Evolutionary conservation across 148 eudicot genomes (phyloP).

Genomic region (Rhododendron kiyosumense): DNA sequence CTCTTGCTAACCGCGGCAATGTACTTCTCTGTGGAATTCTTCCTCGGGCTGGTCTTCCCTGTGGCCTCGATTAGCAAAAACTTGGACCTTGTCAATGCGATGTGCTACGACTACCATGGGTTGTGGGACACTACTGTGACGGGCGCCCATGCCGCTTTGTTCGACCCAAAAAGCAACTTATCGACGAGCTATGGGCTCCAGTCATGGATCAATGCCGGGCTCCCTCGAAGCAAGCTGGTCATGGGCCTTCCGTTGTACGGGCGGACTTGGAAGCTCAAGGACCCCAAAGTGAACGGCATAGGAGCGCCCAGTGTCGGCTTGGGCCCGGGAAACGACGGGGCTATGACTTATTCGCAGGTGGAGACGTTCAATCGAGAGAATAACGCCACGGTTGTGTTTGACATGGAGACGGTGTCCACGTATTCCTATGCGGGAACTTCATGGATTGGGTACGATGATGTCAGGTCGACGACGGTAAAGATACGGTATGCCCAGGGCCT

Average conservation of each 20-base stretch:
- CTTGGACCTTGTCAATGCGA: slow-evolving; percentile 42
- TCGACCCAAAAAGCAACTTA: slow-evolving; percentile 29
- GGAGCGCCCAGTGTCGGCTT: slow-evolving; percentile 36
- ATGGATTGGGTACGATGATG: slow-evolving; percentile 54
- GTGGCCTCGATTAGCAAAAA: slow-evolving; percentile 26
- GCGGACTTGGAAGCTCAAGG: slow-evolving; percentile 43
- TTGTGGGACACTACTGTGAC: slow-evolving; percentile 34
- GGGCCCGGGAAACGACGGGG: slow-evolving; percentile 34
- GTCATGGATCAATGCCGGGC: slow-evolving; percentile 40
- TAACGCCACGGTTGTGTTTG: slow-evolving; percentile 39
- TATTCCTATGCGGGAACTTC: slow-evolving; percentile 36
- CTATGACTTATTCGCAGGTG: slow-evolving; percentile 20
- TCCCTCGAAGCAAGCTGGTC: slow-evolving; percentile 32
- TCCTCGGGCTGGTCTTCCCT: slow-evolving; percentile 21
- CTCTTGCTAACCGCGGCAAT: slow-evolving; percentile 44
- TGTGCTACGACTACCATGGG: slow-evolving; percentile 50
- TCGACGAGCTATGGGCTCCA: slow-evolving; percentile 45
- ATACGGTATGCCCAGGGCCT: slow-evolving; percentile 28
- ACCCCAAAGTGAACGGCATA: slow-evolving; percentile 13
- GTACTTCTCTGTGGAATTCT: slow-evolving; percentile 30
- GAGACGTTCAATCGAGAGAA: slow-evolving; percentile 24
- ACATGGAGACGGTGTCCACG: slow-evolving; percentile 24
- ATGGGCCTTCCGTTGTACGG: slow-evolving; percentile 56
- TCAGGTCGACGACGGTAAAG: slow-evolving; percentile 20
- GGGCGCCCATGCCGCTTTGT: slow-evolving; percentile 38